Conservation (phyloP, 305 asterid genomes). For the Andrographis paniculata region DNA sequence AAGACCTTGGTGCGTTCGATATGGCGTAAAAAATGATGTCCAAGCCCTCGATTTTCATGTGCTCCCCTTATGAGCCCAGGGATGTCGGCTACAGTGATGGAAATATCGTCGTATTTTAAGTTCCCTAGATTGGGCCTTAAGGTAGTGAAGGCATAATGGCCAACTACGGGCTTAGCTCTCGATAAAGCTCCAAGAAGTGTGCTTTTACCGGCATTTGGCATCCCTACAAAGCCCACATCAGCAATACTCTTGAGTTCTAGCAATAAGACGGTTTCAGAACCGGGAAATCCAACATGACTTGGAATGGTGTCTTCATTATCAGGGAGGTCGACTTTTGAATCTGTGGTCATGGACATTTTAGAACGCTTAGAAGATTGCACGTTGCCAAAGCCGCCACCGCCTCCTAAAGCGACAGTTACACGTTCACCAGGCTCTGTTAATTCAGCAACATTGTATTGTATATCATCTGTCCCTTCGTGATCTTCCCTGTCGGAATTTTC, state of each 20-base stretch:
- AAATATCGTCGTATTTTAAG: conserved; percentile 55
- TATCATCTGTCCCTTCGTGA: conserved; percentile 26
- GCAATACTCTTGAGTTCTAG: conserved; percentile 90
- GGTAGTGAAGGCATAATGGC: conserved; percentile 92
- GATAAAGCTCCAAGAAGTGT: conserved; percentile 89
- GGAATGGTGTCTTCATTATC: conserved; percentile 27
- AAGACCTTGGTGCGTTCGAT: conserved; percentile 79
- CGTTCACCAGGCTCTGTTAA: conserved; percentile 69
- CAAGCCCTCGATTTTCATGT: conserved; percentile 86
- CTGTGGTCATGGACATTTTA: conserved; percentile 20
- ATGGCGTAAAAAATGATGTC: conserved; percentile 87
- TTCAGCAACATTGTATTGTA: conserved; percentile 70
- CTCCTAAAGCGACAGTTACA: conserved; percentile 76
- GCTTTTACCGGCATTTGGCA: conserved; percentile 97
- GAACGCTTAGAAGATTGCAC: conserved; percentile 26
- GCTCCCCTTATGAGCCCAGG: conserved; percentile 90
- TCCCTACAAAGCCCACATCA: conserved; percentile 91
- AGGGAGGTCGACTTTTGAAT: conserved; percentile 25
- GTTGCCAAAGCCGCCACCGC: conserved; percentile 81
- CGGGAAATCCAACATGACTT: conserved; percentile 47
- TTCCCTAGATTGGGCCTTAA: conserved; percentile 86
- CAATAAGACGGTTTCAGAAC: conserved; percentile 57
- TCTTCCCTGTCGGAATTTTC: conserved; percentile 49
- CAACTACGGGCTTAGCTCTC: conserved; percentile 73
- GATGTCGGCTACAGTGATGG: conserved; percentile 84